phyloP scores from a whole-genome alignment of 1,284 basidiomycete species.

The Pseudozyma tsukubaensis region DNA sequence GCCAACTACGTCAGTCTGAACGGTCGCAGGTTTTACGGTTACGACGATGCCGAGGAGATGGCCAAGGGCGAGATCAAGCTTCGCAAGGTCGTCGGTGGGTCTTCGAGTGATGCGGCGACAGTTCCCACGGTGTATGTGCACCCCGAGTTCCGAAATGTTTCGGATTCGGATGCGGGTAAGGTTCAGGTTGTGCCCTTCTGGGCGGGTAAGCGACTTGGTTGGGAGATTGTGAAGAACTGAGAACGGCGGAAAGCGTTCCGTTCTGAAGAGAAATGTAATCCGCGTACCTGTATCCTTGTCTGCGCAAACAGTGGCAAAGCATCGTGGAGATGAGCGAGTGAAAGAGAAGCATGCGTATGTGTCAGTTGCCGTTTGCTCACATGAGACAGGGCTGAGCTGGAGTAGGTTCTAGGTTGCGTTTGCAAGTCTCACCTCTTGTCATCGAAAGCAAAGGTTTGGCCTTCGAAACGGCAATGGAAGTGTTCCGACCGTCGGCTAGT shows the following conservation, averaged over 20 bases:
- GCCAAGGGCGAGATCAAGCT: slow-evolving; percentile 44
- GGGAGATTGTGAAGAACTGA: slow-evolving; percentile 75
- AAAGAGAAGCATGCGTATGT: not conserved
- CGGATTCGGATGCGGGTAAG: slow-evolving; percentile 55
- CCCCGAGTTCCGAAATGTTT: slow-evolving; percentile 25
- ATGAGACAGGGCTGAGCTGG: no score
- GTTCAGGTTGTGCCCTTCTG: slow-evolving; percentile 85
- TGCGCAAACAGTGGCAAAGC: slow-evolving; percentile 15
- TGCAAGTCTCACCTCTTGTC: no score
- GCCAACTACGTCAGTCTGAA: slow-evolving; percentile 60
- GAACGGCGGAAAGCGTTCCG: slow-evolving; percentile 9
- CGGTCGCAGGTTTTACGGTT: slow-evolving; percentile 65
- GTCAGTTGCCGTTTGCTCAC: not conserved
- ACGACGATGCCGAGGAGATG: slow-evolving; percentile 24
- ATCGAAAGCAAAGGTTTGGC: not conserved
- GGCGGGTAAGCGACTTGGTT: slow-evolving; percentile 84
- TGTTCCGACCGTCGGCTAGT: slow-evolving; percentile 3
- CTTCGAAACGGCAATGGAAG: not conserved
- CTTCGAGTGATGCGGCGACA: slow-evolving; percentile 13
- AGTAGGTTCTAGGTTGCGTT: no score
- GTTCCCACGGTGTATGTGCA: slow-evolving; percentile 63
- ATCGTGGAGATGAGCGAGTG: not conserved
- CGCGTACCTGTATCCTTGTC: slow-evolving; percentile 24
- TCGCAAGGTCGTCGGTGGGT: slow-evolving; percentile 26
- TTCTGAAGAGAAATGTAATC: not conserved